These are phyloP conservation scores for Coffea canephora DNA, from an alignment of 257 asterid species.

Conservation along the genomic window DNA sequence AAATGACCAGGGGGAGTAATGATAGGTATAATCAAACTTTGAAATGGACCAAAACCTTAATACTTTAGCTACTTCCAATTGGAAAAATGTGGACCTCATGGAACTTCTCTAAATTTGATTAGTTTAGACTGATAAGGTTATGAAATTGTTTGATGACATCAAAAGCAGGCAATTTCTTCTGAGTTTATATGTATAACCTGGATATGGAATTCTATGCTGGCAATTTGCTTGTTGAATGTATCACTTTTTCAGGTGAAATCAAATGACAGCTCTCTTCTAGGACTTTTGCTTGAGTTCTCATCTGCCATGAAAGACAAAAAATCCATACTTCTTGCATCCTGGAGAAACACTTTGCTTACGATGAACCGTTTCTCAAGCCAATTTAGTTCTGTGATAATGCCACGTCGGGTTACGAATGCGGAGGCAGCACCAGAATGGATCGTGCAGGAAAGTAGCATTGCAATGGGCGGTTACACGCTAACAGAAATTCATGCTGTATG, in stretches of 20 bases:
- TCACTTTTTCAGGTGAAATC: slow-evolving; percentile 58
- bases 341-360: slow-evolving; percentile 53
- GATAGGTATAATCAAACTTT: not conserved
- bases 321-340: slow-evolving; percentile 59
- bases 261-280: slow-evolving; percentile 55
- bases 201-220: not conserved
- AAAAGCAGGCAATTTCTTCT: not conserved
- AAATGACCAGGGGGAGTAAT: not conserved
- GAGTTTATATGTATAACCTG: not conserved
- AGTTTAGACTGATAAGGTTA: not conserved
- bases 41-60: not conserved
- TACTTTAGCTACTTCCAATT: not conserved
- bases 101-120: not conserved
- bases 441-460: slow-evolving; percentile 53
- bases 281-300: slow-evolving; percentile 56
- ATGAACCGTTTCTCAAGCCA: slow-evolving; percentile 50
- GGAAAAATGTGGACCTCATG: not conserved
- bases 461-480: slow-evolving; percentile 53
- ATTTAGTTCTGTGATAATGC: slow-evolving; percentile 56
- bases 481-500: slow-evolving; percentile 64
- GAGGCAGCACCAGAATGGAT: slow-evolving; percentile 57
- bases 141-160: not conserved
- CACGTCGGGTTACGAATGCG: slow-evolving; percentile 41
- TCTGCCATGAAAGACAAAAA: slow-evolving; percentile 37
- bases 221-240: not conserved